Base-by-base conservation (phyloP, 1,284 basidiomycete genomes). In the Phellopilus nigrolimitatus region DNA sequence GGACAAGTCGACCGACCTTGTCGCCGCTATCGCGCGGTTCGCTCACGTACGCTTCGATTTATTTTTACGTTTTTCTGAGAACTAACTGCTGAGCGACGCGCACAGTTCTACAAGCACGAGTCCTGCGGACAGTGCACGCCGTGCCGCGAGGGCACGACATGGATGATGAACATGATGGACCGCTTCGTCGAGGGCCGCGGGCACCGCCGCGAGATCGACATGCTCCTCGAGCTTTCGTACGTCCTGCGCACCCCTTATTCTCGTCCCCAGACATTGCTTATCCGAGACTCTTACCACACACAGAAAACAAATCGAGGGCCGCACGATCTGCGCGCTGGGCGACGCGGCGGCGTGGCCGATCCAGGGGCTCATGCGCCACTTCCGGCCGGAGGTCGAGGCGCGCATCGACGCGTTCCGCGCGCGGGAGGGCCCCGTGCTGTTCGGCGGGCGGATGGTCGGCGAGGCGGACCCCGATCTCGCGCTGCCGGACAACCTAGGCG, bases 151-250 rank as follows among this genome's bases (percentile, higher is more conserved):
- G 94, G 94, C 43, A 97, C 94, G 2, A 95, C 91, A 0, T 97
- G 94, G 94, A 91, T 97, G 88, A 91, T 88, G 81, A 95, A 97
- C 71, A 95, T 97, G 90, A 97, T 97, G 93, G 81, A 92, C 66
- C 84, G 93, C 48, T 80, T 94, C 70, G 87, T 89, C 34, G 87
- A 91, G 64, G 95, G 95, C 2, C 80, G 93, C 15, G 91, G 86
- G 1, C 90, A 95, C 66, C 78, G 81, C 61, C 84, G 95, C 55
- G 95, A 99, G 74, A 95, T 98, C 57, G 95, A 98, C 71, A 97
- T 97, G 95, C 74, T 97, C 7, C 79, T 93, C 39, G 93, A 97
- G 69, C 68, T 97, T 40, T 94, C 90, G 81, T 88, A 62, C 46
- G 84, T 71, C 24, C 13, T 39, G n/a, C n/a, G n/a, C n/a, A n/a